Base-by-base conservation (phyloP, 345 rosid species). In the Noccaea bulbosa region DNA sequence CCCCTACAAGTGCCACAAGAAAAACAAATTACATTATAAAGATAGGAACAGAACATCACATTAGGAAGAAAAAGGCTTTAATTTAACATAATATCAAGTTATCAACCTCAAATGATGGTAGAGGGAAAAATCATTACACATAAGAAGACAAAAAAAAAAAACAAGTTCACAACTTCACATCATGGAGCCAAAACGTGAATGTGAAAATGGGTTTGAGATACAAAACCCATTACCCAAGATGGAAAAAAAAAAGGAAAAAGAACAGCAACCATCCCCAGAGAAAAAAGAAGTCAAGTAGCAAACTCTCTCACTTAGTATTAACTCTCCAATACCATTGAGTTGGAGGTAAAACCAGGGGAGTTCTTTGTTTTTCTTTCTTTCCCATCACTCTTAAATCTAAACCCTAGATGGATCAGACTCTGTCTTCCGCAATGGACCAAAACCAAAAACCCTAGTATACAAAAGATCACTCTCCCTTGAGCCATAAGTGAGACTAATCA, bases 381-480 rank as follows among this genome's bases (percentile, higher is more conserved):
- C 44, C 27, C 55, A 67, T 11, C 33, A 60, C 48, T 14, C 63
- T 66, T 66, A 67, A 60, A 52, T 74, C 69, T 68, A 74, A 68
- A 68, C 44, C 65, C 41, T 70, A 76, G 43, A 63, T 66, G 54
- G 77, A 73, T 40, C 45, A 49, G 32, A 73, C 67, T 34, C 32
- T 38, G 60, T 51, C 37, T 71, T 15, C 62, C 10, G 15, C 16
- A 71, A 52, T 62, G 60, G 46, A 49, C 32, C 67, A 65, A 33
- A 40, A 65, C 32, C 33, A 58, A 48, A 73, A 56, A 6, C 64
- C 73, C 74, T 60, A 68, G 71, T 83, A 67, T 83, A 77, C 87
- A 85, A 65, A 78, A 78, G 72, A 77, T 53, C 69, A 73, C 65
- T 65, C 67, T 69, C 71, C 51, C 79, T 83, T 76, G 22, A 61